phyloP scores from a whole-genome alignment of 2,329 filamentous ascomycete genomes.

The Fusarium clavum region DNA sequence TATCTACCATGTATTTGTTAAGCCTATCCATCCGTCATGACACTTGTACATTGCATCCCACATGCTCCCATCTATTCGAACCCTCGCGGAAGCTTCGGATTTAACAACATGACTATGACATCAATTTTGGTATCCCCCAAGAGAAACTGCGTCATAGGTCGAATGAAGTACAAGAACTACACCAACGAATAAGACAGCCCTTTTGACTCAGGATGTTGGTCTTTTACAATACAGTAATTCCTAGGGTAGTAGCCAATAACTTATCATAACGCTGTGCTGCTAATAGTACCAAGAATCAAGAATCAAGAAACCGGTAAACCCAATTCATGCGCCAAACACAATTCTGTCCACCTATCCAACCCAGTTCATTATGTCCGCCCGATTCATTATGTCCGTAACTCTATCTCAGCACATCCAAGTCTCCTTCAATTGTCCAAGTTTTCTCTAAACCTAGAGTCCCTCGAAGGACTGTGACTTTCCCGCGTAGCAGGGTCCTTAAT shows the following conservation, averaged over 20 bases:
- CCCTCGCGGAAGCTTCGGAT: background rate
- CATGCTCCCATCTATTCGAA: background rate
- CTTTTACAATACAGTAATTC: background rate
- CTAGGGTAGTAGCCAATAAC: background rate
- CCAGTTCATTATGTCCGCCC: background rate
- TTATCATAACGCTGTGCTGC: slow-evolving; percentile 3
- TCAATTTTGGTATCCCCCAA: background rate
- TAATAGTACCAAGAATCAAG: background rate
- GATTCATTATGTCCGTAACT: background rate
- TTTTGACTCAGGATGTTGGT: background rate
- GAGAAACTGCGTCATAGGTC: slow-evolving; percentile 15
- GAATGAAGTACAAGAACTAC: background rate
- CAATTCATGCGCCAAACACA: slow-evolving; percentile 2
- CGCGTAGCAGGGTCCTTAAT: slow-evolving; percentile 50
- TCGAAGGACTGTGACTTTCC: slow-evolving; percentile 63
- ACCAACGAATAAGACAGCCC: background rate
- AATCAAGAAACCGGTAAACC: background rate
- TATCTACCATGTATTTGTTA: background rate
- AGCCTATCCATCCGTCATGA: background rate
- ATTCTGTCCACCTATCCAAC: background rate
- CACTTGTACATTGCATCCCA: too few relatives aligned
- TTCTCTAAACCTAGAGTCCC: slow-evolving; percentile 71
- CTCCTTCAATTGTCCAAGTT: slow-evolving; percentile 52
- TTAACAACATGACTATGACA: background rate
- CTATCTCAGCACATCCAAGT: too few relatives aligned